phyloP scores from a whole-genome alignment of 2,329 filamentous ascomycete genomes.

The Cladosporium cucumerinum region DNA sequence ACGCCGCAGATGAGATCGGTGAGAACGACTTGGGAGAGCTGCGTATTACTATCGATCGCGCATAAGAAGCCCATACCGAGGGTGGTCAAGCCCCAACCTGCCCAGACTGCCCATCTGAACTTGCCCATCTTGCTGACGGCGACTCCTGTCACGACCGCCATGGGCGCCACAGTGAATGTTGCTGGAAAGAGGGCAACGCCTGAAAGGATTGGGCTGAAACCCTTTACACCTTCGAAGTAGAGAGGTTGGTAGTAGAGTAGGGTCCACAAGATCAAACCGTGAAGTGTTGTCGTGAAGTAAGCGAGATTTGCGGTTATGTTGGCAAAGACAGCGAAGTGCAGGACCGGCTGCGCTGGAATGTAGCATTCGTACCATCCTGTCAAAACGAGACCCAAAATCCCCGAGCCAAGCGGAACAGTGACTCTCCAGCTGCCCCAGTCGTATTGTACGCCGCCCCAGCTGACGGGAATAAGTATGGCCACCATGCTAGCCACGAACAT shows the following conservation, averaged over 20 bases:
- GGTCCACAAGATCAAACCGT: conserved; percentile 31
- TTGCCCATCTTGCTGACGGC: conserved; percentile 33
- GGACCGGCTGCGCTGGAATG: conserved; percentile 26
- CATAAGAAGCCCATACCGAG: conserved; percentile 38
- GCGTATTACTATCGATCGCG: neutral
- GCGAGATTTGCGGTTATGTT: conserved; percentile 29
- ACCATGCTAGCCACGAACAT: neutral
- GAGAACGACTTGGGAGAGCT: neutral
- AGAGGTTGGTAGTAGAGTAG: conserved; percentile 44
- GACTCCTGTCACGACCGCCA: conserved; percentile 27
- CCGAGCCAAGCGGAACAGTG: conserved; percentile 35
- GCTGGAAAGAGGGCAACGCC: conserved; percentile 42
- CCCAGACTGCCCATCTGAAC: conserved; percentile 29
- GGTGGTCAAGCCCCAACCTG: conserved; percentile 34
- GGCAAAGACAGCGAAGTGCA: conserved; percentile 33
- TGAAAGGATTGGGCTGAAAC: conserved; percentile 37
- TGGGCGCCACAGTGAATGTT: conserved; percentile 26
- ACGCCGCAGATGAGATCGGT: neutral
- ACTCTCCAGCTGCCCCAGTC: conserved; percentile 36
- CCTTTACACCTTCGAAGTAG: conserved; percentile 42
- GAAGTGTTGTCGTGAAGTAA: conserved; percentile 32
- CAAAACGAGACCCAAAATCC: conserved; percentile 32
- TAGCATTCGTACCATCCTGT: conserved; percentile 25
- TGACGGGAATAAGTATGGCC: neutral
- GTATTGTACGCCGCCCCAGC: neutral